Percentiles rank a stretch among this genome's conserved stretches.
Conservation (phyloP, 441 rosid genomes). For the Brassica hybrid region DNA sequence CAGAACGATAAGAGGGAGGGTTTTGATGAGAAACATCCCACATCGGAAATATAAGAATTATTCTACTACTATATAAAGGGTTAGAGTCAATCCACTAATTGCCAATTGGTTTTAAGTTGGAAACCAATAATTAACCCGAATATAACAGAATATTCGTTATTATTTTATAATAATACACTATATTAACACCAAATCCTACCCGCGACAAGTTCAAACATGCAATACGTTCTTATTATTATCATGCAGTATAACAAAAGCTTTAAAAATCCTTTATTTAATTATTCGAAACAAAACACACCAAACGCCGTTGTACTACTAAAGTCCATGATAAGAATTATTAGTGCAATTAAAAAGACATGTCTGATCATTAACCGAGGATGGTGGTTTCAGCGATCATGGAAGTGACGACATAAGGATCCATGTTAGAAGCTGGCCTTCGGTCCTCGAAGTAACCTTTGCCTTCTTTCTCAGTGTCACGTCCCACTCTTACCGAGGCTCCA, state of each 20-base stretch:
- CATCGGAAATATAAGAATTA: too few relatives aligned
- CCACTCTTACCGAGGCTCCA: constrained; percentile 61
- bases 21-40: too few relatives aligned
- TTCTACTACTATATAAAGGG: too few relatives aligned
- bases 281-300: constrained; percentile 8
- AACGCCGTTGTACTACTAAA: not conserved
- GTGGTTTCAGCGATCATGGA: constrained; percentile 72
- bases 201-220: not conserved
- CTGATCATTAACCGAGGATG: constrained; percentile 39
- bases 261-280: constrained; percentile 17
- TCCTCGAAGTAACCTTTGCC: constrained; percentile 73
- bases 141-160: too few relatives aligned
- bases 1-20: too few relatives aligned
- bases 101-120: too few relatives aligned
- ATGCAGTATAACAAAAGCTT: not conserved
- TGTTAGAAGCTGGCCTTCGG: constrained; percentile 70
- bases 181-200: too few relatives aligned
- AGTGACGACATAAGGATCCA: constrained; percentile 71
- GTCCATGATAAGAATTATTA: constrained; percentile 8
- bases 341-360: constrained; percentile 9
- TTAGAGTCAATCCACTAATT: too few relatives aligned
- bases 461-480: constrained; percentile 60
- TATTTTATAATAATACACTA: too few relatives aligned
- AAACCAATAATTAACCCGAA: too few relatives aligned
- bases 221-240: not conserved